A percentile compares a stretch with the other conserved stretches of the same genome.
These are phyloP conservation scores for Noccaea caerulescens DNA, from an alignment of 345 rosid species.

Conservation along the genomic window DNA sequence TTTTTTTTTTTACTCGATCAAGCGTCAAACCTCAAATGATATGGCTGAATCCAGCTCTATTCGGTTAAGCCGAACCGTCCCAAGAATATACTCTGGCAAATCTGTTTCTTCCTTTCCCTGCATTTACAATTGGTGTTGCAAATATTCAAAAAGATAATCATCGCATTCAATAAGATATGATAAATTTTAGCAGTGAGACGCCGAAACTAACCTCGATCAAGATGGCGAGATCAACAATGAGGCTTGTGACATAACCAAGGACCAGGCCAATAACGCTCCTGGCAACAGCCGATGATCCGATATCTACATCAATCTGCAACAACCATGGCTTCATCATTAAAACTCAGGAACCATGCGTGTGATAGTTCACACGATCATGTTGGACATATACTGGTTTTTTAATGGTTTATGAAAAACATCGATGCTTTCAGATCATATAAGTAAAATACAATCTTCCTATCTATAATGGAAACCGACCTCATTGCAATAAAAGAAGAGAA, in stretches of 20 bases:
- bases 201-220: conserved; percentile 74
- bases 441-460: background rate
- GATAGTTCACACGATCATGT: background rate
- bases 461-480: background rate
- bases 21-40: conserved; percentile 56
- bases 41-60: conserved; percentile 73
- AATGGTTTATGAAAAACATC: background rate
- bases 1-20: background rate
- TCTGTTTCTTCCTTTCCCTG: conserved; percentile 87
- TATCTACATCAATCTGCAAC: conserved; percentile 92
- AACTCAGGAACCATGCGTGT: background rate
- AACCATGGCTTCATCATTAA: conserved; percentile 10
- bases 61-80: conserved; percentile 86
- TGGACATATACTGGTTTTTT: background rate
- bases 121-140: conserved; percentile 35
- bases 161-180: background rate
- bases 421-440: background rate
- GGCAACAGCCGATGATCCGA: conserved; percentile 99
- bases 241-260: conserved; percentile 94
- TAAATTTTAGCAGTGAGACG: conserved; percentile 9
- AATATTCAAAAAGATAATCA: background rate
- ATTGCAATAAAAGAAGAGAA: background rate
- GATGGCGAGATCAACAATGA: conserved; percentile 94
- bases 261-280: conserved; percentile 89
- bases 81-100: conserved; percentile 92